Evolutionary conservation across 1,139 yeast genomes (phyloP), one percentile per base, ranked within the genome.

Genomic region (Lodderomyces parapsilosis): DNA sequence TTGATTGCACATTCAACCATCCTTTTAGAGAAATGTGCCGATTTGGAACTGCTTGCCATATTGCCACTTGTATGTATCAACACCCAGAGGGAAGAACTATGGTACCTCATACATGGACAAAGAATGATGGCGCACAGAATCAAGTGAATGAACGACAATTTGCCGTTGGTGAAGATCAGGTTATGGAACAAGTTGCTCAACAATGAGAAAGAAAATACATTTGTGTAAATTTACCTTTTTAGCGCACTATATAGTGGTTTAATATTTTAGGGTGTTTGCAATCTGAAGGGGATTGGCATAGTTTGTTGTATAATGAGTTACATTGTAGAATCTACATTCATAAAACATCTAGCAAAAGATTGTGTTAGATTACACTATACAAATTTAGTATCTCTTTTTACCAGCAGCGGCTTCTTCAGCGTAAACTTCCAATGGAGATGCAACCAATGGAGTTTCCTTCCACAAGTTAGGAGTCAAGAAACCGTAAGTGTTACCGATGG

Each of bases 401-500:
- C 80, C 67, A 57, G 79, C 81, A 65, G 80, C 68, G 67, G 90
- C 88, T 72, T 84, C 90, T 65, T 85, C 93, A 66, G 91, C 83
- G 82, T 83, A 89, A 68, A 85, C 82, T 68, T 93, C 98, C 77
- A 93, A 83, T 72, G 98, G 98, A 71, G 96, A 87, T 61, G 89
- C 80, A 68, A 81, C 82, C 71, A 90, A 83, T 55, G 88, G 81
- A 65, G 83, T 81, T 64, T 83, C 89, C 64, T 79, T 78, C 99
- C 99, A 93, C 78, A 93, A 84, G 95, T 91, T 87, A 68, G 99
- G 99, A 73, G 99, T 93, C 80, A 94, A 86, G 98, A 90, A 93
- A 81, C 96, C 96, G 88, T 93, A 94, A 62, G 99, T 89, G 96
- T 93, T 91, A 81, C 96, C 97, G 66, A 93, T 86, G 69, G 99